phyloP scores from a whole-genome alignment of 2,329 filamentous ascomycete species.

The Paecilomyces fulvus region DNA sequence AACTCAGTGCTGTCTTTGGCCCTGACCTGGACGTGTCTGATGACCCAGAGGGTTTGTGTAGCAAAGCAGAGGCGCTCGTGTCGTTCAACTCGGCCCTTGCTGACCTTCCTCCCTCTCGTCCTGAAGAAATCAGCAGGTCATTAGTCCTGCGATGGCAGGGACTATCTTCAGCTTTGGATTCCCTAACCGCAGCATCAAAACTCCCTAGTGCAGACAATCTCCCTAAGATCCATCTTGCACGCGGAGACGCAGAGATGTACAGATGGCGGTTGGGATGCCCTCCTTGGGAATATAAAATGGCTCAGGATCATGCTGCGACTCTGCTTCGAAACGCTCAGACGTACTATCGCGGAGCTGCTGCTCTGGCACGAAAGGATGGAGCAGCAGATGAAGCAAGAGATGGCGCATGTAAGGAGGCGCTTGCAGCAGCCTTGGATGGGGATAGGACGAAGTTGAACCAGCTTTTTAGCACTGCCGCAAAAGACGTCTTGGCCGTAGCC shows the following conservation, averaged over 20 bases:
- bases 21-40: constrained; percentile 31
- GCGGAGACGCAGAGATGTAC: constrained; percentile 49
- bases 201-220: constrained; percentile 42
- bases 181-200: constrained; percentile 44
- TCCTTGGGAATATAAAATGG: constrained; percentile 34
- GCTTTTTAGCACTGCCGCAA: constrained; percentile 24
- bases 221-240: constrained; percentile 45
- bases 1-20: constrained; percentile 34
- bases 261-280: constrained; percentile 43
- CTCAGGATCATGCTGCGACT: constrained; percentile 37
- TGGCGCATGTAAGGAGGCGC: constrained; percentile 40
- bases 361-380: constrained; percentile 32
- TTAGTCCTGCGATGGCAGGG: constrained; percentile 43
- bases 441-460: constrained; percentile 32
- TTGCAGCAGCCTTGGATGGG: constrained; percentile 39
- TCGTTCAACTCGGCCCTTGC: constrained; percentile 44
- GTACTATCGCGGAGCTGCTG: constrained; percentile 48
- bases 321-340: constrained; percentile 49
- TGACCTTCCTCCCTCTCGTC: constrained; percentile 20
- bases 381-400: constrained; percentile 35
- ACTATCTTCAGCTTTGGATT: constrained; percentile 43
- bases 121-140: constrained; percentile 21
- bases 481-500: constrained; percentile 35
- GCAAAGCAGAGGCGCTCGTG: constrained; percentile 49
- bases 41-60: constrained; percentile 43